Conservation (phyloP, 148 eudicot genomes). For the Rhododendron simsii region DNA sequence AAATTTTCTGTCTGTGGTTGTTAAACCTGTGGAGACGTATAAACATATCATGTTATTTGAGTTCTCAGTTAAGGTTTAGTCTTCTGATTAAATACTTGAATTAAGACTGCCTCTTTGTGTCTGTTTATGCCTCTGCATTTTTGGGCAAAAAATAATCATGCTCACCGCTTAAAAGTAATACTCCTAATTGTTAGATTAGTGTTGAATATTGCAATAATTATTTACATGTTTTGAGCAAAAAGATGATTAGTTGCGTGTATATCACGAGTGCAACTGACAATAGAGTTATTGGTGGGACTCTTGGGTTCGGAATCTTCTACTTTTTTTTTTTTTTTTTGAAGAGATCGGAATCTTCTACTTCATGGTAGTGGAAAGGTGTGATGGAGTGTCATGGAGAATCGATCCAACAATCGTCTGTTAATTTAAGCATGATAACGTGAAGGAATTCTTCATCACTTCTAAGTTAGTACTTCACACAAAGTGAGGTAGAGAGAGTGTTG, state of each 20-base stretch:
- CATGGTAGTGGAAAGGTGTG: background rate
- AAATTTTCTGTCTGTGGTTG: conserved; percentile 72
- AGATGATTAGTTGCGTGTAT: background rate
- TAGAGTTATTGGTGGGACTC: background rate
- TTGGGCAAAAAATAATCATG: background rate
- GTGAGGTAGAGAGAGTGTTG: too few species aligned
- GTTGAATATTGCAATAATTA: background rate
- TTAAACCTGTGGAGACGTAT: conserved; percentile 74
- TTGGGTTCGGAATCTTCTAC: background rate
- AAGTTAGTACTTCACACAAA: too few species aligned
- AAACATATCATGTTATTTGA: conserved; percentile 83
- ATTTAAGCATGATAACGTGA: too few species aligned
- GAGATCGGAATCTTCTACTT: background rate
- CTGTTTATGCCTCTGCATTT: background rate
- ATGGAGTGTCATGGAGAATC: background rate
- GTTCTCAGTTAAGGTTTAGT: conserved; percentile 39
- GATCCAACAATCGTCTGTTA: background rate
- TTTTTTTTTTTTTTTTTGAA: too few species aligned
- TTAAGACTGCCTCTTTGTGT: background rate
- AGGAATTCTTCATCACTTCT: too few species aligned
- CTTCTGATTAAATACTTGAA: background rate
- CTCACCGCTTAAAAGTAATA: background rate
- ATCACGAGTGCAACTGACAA: too few species aligned
- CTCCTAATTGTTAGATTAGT: background rate
- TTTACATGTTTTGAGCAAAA: background rate